These are phyloP conservation scores for Apostasia shenzhenica DNA, from an alignment of 106 monocot genomes.

Conservation along the genomic window DNA sequence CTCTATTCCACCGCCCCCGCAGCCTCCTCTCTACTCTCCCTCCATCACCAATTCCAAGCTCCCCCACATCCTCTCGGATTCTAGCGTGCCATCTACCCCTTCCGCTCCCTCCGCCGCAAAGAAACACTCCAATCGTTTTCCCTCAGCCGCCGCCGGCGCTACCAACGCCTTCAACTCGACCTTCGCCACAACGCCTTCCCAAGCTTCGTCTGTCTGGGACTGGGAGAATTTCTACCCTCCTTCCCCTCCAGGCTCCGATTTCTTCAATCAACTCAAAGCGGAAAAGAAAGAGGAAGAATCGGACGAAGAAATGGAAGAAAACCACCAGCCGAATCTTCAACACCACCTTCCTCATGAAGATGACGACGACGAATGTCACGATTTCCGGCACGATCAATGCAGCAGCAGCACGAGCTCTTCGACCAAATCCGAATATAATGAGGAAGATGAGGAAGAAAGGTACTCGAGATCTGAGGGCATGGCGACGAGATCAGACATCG, in stretches of 20 bases:
- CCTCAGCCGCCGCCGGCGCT: neutral
- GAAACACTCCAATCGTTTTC: slow-evolving; percentile 2
- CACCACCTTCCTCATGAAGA: slow-evolving; percentile 25
- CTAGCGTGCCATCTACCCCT: slow-evolving; percentile 21
- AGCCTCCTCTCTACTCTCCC: slow-evolving; percentile 8
- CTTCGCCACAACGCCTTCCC: slow-evolving; percentile 54
- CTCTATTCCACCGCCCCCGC: slow-evolving; percentile 14
- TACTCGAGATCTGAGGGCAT: slow-evolving; percentile 48
- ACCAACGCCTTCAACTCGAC: slow-evolving; percentile 15
- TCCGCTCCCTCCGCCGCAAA: slow-evolving; percentile 12
- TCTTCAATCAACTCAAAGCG: slow-evolving; percentile 54
- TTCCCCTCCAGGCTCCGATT: slow-evolving; percentile 87
- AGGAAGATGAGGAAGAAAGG: slow-evolving; percentile 14
- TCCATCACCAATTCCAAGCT: slow-evolving; percentile 21
- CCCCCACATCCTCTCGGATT: slow-evolving; percentile 29
- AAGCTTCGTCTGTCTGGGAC: slow-evolving; percentile 86
- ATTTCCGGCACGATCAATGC: slow-evolving; percentile 14
- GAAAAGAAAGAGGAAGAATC: slow-evolving; percentile 12
- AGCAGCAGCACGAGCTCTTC: slow-evolving; percentile 39
- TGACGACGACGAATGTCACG: slow-evolving; percentile 6
- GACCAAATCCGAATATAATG: slow-evolving; percentile 23
- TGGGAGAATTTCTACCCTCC: slow-evolving; percentile 97
- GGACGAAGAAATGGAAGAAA: slow-evolving; percentile 5
- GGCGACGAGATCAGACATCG: slow-evolving; percentile 39
- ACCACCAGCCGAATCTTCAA: neutral